Evolutionary conservation across 2,329 filamentous ascomycete species (phyloP).

Genomic region (Trichoderma arundinaceum): DNA sequence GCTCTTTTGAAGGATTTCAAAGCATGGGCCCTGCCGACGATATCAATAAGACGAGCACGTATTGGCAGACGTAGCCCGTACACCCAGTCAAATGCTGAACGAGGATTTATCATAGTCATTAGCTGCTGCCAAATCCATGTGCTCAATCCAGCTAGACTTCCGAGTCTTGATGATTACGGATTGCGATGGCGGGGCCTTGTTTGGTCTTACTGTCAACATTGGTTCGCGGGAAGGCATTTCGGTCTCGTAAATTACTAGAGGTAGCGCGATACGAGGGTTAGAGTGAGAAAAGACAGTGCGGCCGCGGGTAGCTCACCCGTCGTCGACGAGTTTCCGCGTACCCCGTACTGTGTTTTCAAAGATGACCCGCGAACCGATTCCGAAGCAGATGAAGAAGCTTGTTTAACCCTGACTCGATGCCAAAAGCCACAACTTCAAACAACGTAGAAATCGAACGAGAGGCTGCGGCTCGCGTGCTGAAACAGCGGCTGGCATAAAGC

Average conservation of each 20-base stretch:
- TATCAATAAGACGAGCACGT: not conserved
- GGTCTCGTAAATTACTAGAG: not conserved
- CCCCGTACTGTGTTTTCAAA: no score
- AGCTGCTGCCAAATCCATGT: not conserved
- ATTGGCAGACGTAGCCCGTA: not conserved
- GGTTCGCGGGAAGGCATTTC: not conserved
- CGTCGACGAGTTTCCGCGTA: not conserved
- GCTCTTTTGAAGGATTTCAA: not conserved
- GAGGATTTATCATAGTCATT: not conserved
- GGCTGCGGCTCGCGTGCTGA: no score
- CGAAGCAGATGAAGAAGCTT: not conserved
- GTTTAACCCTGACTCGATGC: not conserved
- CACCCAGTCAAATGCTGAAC: not conserved
- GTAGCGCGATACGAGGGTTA: not conserved
- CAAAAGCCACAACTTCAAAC: conserved; percentile 11
- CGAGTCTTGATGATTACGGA: not conserved
- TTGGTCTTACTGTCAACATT: not conserved
- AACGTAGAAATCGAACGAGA: no score
- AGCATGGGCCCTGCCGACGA: not conserved
- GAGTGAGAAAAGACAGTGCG: not conserved
- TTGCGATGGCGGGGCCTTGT: not conserved
- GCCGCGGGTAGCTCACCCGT: not conserved
- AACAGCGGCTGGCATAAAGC: no score
- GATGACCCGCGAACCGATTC: no score
- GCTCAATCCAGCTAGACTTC: not conserved